Conservation (phyloP, 345 rosid genomes). For the Eucalyptus curtisii region DNA sequence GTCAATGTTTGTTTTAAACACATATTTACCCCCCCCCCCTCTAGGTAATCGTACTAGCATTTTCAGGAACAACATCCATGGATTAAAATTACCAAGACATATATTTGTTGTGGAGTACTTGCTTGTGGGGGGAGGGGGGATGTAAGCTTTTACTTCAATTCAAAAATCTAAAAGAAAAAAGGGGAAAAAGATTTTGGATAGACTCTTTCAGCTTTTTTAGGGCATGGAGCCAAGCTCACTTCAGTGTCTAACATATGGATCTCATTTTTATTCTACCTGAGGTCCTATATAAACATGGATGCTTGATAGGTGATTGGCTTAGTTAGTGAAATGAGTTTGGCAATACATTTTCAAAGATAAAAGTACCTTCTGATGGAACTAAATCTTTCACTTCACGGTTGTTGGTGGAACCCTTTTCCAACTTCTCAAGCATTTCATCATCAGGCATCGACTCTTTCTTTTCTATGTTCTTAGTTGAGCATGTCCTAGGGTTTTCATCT, state of each 20-base stretch:
- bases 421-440: conserved; percentile 8
- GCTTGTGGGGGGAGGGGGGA: background rate
- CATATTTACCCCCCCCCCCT: no score
- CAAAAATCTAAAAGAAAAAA: background rate
- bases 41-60: no score
- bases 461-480: conserved; percentile 1
- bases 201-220: background rate
- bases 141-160: background rate
- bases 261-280: background rate
- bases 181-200: background rate
- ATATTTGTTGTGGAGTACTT: background rate
- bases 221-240: background rate
- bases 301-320: background rate
- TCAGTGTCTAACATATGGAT: background rate
- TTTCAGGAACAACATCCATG: background rate
- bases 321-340: conserved; percentile 3
- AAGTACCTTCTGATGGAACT: conserved; percentile 4
- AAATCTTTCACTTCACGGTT: background rate
- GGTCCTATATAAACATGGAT: background rate
- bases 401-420: conserved; percentile 12
- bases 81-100: background rate
- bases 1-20: no score
- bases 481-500: background rate
- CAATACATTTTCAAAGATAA: background rate
- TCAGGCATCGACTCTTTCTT: background rate